phyloP scores from a whole-genome alignment of 169 alveolate species.

The Eimeria praecox region DNA sequence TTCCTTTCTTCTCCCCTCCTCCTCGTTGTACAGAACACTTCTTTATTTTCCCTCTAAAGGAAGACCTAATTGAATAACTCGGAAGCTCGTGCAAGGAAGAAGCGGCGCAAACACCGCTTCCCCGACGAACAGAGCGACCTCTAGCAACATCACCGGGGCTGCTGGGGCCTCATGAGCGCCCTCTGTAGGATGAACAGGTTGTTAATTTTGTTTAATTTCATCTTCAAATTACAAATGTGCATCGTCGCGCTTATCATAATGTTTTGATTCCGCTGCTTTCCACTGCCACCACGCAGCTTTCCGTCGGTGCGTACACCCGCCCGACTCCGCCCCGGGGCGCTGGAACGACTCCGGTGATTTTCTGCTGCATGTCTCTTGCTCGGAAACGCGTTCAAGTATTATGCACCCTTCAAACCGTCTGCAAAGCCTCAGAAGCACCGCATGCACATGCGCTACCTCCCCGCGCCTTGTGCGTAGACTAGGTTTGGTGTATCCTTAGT shows the following conservation, averaged over 20 bases:
- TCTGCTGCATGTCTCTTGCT: not conserved
- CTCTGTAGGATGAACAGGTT: not conserved
- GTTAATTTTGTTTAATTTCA: not conserved
- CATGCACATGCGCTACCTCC: not conserved
- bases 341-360: not conserved
- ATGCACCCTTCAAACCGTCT: not conserved
- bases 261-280: not conserved
- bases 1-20: not conserved
- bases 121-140: slow-evolving; percentile 18
- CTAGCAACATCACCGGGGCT: slow-evolving; percentile 48
- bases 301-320: slow-evolving; percentile 5
- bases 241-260: not conserved
- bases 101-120: slow-evolving; percentile 8
- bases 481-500: not conserved
- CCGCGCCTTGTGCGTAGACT: not conserved
- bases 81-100: not conserved
- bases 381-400: not conserved
- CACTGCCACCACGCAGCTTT: not conserved
- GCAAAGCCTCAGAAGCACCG: not conserved
- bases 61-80: not conserved
- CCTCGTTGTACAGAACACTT: not conserved
- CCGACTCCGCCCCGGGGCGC: not conserved
- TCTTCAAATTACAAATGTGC: not conserved
- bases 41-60: not conserved
- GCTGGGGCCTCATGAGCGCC: slow-evolving; percentile 48